Conservation (phyloP, 331 rosid species). For the Malus hybrid region DNA sequence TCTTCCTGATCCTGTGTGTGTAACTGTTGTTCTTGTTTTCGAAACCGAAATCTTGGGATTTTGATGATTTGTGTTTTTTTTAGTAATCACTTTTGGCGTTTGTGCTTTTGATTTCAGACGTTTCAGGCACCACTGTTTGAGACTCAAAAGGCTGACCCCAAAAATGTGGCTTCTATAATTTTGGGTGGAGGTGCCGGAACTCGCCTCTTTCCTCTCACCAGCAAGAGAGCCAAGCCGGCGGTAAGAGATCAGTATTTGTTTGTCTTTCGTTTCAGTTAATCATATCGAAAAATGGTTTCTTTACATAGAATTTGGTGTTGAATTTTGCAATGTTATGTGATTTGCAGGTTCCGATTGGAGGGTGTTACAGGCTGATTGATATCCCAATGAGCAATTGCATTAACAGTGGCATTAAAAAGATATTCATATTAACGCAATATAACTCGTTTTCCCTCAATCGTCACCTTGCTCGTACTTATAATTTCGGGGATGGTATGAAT, state of each 20-base stretch:
- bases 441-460: constrained; percentile 95
- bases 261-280: neutral
- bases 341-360: constrained; percentile 89
- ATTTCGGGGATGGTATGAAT: constrained; percentile 70
- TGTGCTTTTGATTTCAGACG: constrained; percentile 31
- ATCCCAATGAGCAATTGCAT: constrained; percentile 97
- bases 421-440: constrained; percentile 80
- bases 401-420: constrained; percentile 81
- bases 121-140: constrained; percentile 37
- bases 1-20: neutral
- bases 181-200: constrained; percentile 98
- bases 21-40: neutral
- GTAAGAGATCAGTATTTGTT: constrained; percentile 25
- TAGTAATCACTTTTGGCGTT: neutral
- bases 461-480: constrained; percentile 74
- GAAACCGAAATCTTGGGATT: neutral
- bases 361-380: constrained; percentile 90
- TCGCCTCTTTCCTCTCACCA: constrained; percentile 87
- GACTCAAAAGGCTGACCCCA: constrained; percentile 56
- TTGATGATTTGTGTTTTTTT: neutral
- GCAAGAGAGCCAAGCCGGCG: constrained; percentile 93
- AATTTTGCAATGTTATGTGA: neutral
- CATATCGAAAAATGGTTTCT: neutral
- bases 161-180: constrained; percentile 73
- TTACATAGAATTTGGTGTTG: neutral